A percentile compares a stretch with the other conserved stretches of the same genome.
Evolutionary conservation across 257 asterid genomes (phyloP).

Genomic region (Scutellaria baicalensis): DNA sequence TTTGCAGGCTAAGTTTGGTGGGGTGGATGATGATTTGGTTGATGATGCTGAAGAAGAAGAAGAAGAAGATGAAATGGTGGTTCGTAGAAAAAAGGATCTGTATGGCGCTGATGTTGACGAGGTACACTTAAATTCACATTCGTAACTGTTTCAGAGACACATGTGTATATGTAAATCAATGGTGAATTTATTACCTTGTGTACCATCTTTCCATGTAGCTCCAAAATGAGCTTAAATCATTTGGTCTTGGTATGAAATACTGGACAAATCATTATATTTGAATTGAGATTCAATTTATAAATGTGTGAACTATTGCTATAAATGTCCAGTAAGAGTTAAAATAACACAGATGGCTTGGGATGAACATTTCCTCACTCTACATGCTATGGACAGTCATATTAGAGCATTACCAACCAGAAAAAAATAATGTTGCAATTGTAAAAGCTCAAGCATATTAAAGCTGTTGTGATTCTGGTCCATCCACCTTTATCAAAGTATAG

Average conservation of each 20-base stretch:
- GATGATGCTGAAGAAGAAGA: constrained; percentile 65
- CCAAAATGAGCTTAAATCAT: neutral
- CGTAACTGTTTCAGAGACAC: too few relatives aligned
- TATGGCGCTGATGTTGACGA: constrained; percentile 49
- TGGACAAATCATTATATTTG: neutral
- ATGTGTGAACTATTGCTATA: neutral
- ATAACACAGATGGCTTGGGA: neutral
- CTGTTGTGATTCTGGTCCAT: neutral
- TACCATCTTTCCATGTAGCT: too few relatives aligned
- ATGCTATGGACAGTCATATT: neutral
- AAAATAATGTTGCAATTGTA: neutral
- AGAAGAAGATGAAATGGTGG: constrained; percentile 33
- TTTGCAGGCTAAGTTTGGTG: constrained; percentile 59
- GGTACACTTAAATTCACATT: constrained; percentile 28
- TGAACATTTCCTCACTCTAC: neutral
- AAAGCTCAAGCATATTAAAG: neutral
- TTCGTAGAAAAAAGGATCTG: constrained; percentile 30
- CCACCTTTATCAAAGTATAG: neutral
- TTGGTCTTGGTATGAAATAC: neutral
- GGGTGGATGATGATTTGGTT: constrained; percentile 57
- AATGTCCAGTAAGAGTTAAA: neutral
- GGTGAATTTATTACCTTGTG: too few relatives aligned
- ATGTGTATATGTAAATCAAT: too few relatives aligned
- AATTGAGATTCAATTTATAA: neutral
- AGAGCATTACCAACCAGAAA: neutral